Percentiles rank a stretch among this genome's conserved stretches.
phyloP scores from a whole-genome alignment of 176 grass and related monocot species.

The Musa itinerans region DNA sequence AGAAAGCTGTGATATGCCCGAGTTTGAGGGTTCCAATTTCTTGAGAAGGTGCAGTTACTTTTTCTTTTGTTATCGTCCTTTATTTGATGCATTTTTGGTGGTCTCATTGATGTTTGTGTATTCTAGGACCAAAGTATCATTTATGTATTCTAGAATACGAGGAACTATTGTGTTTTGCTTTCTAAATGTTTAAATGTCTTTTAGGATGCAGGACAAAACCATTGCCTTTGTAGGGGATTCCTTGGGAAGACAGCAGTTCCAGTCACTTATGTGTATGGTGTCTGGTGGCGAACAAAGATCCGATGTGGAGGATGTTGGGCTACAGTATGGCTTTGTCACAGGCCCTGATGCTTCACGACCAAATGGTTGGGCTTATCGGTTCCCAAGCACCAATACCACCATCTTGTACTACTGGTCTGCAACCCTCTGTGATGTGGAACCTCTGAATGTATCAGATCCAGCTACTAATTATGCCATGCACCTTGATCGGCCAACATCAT shows the following conservation, averaged over 20 bases:
- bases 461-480: constrained; percentile 79
- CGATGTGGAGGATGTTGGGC: constrained; percentile 62
- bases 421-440: constrained; percentile 71
- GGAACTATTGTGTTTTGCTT: not conserved
- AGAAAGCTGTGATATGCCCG: constrained; percentile 58
- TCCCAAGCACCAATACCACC: constrained; percentile 64
- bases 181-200: constrained; percentile 37
- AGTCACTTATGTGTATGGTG: constrained; percentile 93
- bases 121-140: not conserved
- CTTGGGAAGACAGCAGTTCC: constrained; percentile 85
- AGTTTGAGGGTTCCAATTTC: constrained; percentile 58
- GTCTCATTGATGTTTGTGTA: not conserved
- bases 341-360: constrained; percentile 47
- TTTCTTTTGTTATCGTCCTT: not conserved
- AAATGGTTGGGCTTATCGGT: constrained; percentile 83
- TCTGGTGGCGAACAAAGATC: constrained; percentile 37
- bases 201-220: constrained; percentile 92
- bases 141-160: constrained; percentile 22
- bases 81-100: not conserved
- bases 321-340: constrained; percentile 43
- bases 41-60: constrained; percentile 46
- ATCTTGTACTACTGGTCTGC: constrained; percentile 88
- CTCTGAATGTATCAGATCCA: constrained; percentile 46
- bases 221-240: constrained; percentile 91
- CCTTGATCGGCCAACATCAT: constrained; percentile 56